A percentile compares a stretch with the other conserved stretches of the same genome.
Evolutionary conservation across 1,284 basidiomycete species (phyloP).

Genomic region (Pascua guehoae): DNA sequence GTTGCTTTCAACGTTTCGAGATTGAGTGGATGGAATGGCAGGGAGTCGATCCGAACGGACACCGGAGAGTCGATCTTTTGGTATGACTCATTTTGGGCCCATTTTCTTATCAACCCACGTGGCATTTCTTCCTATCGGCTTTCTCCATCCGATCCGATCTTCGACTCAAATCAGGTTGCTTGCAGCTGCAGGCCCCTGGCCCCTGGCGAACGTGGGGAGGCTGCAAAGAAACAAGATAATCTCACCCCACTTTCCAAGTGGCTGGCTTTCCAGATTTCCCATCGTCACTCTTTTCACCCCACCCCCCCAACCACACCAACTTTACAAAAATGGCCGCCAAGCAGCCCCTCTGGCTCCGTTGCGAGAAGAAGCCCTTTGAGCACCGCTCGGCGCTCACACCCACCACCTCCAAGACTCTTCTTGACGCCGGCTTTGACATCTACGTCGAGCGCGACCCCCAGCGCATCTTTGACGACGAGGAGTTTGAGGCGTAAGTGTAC

Average conservation of each 20-base stretch:
- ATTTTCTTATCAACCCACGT: too few species aligned
- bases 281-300: background rate
- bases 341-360: constrained; percentile 74
- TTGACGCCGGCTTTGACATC: constrained; percentile 88
- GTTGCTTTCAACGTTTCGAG: background rate
- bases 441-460: constrained; percentile 90
- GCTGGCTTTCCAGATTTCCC: background rate
- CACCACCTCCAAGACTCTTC: constrained; percentile 81
- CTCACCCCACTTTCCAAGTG: too few species aligned
- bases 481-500: constrained; percentile 79
- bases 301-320: constrained; percentile 14
- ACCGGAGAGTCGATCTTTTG: too few species aligned
- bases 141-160: too few species aligned
- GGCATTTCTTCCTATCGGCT: too few species aligned
- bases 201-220: too few species aligned
- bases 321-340: constrained; percentile 37
- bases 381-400: constrained; percentile 91
- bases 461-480: constrained; percentile 89
- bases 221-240: too few species aligned
- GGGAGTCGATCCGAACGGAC: too few species aligned
- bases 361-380: constrained; percentile 93
- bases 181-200: too few species aligned
- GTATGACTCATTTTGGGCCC: background rate
- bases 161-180: too few species aligned
- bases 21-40: too few species aligned